A percentile compares a stretch with the other conserved stretches of the same genome.
Conservation (phyloP, 257 asterid genomes). For the Solanum paucissectum region DNA sequence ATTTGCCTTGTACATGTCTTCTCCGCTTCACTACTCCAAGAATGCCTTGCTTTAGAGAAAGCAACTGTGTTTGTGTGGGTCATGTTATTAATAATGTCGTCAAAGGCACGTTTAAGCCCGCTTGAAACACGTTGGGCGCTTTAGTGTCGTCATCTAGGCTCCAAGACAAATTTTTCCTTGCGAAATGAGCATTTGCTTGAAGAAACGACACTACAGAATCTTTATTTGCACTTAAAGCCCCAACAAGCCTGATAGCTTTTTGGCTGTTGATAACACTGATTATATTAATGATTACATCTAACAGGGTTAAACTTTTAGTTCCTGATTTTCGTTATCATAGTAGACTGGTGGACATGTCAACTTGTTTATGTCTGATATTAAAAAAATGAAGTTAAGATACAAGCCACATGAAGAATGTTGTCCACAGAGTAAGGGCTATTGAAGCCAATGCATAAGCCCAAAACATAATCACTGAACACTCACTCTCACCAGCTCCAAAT, state of each 20-base stretch:
- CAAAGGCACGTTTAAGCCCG: neutral
- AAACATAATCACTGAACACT: constrained; percentile 72
- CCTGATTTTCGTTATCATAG: neutral
- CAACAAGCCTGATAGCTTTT: neutral
- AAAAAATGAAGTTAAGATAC: constrained; percentile 16
- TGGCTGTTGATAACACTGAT: neutral
- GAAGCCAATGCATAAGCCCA: constrained; percentile 71
- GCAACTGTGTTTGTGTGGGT: neutral
- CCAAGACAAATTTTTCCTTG: neutral
- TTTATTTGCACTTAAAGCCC: neutral
- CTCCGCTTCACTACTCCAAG: neutral
- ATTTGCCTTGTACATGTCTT: neutral
- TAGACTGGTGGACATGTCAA: neutral
- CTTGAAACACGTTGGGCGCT: neutral
- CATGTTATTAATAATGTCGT: neutral
- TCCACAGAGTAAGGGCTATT: constrained; percentile 58
- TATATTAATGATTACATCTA: neutral
- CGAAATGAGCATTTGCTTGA: neutral
- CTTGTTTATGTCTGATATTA: neutral
- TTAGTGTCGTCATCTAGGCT: neutral
- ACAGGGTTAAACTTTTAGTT: neutral
- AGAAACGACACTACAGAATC: neutral
- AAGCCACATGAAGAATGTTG: constrained; percentile 60
- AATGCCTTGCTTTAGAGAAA: neutral
- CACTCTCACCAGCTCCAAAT: constrained; percentile 74